Percentiles rank a stretch among this genome's conserved stretches.
Evolutionary conservation across 148 eudicot species (phyloP).

Genomic region (Amaranthus palmeri): DNA sequence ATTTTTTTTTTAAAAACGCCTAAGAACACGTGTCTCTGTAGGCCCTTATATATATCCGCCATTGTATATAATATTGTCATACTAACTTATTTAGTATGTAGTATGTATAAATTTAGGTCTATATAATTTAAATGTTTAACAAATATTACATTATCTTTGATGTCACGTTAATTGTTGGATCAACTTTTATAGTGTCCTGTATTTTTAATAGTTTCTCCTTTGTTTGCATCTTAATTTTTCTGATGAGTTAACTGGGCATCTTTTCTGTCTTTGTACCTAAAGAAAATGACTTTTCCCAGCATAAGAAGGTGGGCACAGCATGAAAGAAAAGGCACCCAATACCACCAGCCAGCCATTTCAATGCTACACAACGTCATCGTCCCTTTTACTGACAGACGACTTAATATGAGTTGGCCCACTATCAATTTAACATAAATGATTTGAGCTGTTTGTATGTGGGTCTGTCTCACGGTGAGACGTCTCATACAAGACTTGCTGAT

Average conservation of each 20-base stretch:
- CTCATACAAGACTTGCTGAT: too few relatives aligned
- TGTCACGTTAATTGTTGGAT: background rate
- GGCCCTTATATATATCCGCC: too few relatives aligned
- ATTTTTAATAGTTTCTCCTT: background rate
- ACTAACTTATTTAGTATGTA: too few relatives aligned
- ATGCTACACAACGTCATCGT: background rate
- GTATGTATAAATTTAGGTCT: too few relatives aligned
- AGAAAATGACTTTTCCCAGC: background rate
- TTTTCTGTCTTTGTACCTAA: background rate
- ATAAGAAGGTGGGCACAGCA: constrained; percentile 3
- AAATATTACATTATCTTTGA: background rate
- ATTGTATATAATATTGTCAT: too few relatives aligned
- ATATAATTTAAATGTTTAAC: too few relatives aligned
- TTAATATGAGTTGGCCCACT: too few relatives aligned
- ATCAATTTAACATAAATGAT: too few relatives aligned
- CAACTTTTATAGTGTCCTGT: background rate
- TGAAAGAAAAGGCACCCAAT: background rate
- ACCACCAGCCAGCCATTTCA: background rate
- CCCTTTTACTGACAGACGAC: background rate
- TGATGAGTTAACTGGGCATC: background rate
- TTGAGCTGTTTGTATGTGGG: too few relatives aligned
- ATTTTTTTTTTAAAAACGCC: too few relatives aligned
- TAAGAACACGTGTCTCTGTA: too few relatives aligned
- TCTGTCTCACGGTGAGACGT: too few relatives aligned
- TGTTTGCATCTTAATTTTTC: background rate